phyloP scores from a whole-genome alignment of 2,329 filamentous ascomycete genomes.

The Colletotrichum tamarilloi region DNA sequence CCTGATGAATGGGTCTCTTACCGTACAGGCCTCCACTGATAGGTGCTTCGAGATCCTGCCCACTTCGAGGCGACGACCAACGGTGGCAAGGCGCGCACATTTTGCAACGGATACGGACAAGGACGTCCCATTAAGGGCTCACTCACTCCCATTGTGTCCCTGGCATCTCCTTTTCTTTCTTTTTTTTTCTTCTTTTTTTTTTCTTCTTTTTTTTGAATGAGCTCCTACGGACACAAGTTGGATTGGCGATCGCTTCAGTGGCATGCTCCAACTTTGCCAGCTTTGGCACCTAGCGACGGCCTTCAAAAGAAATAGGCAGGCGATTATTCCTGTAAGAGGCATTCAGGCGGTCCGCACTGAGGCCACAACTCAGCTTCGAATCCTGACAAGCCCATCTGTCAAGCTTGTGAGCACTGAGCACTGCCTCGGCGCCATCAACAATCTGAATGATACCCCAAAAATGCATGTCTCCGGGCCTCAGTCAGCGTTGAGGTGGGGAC shows the following conservation, averaged over 20 bases:
- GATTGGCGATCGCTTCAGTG: not conserved
- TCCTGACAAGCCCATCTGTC: not conserved
- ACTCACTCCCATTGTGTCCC: not conserved
- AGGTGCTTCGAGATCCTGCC: not conserved
- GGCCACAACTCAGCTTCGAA: not conserved
- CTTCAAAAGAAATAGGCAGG: not conserved
- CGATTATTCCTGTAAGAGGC: not conserved
- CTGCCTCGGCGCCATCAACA: not conserved
- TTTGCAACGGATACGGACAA: not conserved
- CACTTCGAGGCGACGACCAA: not conserved
- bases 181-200: not conserved
- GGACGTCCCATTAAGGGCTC: not conserved
- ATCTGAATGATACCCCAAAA: not conserved
- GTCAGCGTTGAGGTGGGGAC: not conserved
- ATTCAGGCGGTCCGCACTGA: not conserved
- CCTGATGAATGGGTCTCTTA: constrained; percentile 11
- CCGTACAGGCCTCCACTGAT: not conserved
- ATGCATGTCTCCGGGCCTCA: not conserved
- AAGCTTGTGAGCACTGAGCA: constrained; percentile 6
- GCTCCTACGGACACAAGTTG: not conserved
- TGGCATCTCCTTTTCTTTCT: not conserved
- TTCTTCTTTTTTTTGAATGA: not conserved
- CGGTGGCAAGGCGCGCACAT: not conserved
- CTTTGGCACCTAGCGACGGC: not conserved
- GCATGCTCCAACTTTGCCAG: not conserved